Percentiles rank a stretch among this genome's conserved stretches.
Evolutionary conservation across 495 filamentous ascomycete species (phyloP).

Genomic region (Terfezia claveryi): DNA sequence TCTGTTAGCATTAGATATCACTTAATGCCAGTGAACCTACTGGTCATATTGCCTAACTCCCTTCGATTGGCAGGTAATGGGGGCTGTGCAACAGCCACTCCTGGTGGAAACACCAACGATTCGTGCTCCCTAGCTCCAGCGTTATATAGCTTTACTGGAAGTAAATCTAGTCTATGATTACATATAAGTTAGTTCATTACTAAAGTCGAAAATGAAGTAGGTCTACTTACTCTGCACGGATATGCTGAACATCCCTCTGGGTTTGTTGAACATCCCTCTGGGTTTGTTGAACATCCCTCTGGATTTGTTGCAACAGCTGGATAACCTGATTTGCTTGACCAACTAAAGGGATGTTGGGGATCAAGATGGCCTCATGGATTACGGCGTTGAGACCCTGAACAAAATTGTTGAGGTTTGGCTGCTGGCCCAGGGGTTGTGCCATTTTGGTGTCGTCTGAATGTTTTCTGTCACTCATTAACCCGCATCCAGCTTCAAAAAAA

Average conservation of each 20-base stretch:
- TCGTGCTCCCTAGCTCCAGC: constrained; percentile 2
- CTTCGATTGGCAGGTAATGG: constrained; percentile 5
- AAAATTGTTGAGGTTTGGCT: constrained; percentile 6
- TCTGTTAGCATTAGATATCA: constrained; percentile 4
- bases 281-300: constrained; percentile 1
- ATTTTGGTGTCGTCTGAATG: background rate
- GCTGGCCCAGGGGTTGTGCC: background rate
- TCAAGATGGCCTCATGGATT: background rate
- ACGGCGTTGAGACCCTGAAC: constrained; percentile 4
- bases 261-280: constrained; percentile 1
- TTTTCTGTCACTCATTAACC: background rate
- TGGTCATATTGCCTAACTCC: constrained; percentile 5
- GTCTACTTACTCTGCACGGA: constrained; percentile 6
- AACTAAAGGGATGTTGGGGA: constrained; percentile 4
- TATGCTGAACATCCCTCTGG: background rate
- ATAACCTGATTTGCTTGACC: constrained; percentile 2
- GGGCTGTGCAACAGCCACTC: constrained; percentile 3
- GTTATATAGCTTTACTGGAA: constrained; percentile 4
- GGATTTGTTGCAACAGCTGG: constrained; percentile 2
- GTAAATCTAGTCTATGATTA: constrained; percentile 6
- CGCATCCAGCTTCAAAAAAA: background rate
- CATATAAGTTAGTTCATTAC: background rate
- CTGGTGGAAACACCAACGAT: background rate
- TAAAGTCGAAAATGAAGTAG: constrained; percentile 5
- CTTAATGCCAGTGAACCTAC: constrained; percentile 4